Conservation (phyloP, 2,329 filamentous ascomycete genomes). For the Mycosphaerelloides madeirae region DNA sequence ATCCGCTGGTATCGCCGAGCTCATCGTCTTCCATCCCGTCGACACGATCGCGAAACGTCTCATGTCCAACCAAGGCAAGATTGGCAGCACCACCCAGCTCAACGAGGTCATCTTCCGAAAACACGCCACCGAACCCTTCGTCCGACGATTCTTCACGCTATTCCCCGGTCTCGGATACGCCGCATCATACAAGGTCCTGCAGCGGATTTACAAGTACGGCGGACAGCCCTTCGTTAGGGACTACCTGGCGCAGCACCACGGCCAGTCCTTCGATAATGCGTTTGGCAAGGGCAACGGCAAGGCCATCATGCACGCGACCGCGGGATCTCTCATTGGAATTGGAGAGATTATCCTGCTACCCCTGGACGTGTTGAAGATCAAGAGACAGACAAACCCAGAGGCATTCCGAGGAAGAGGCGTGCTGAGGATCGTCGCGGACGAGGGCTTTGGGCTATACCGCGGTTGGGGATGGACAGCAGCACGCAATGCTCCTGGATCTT, state of each 20-base stretch:
- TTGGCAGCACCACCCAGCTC: slow-evolving; percentile 59
- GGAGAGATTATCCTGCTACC: slow-evolving; percentile 94
- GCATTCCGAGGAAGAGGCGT: slow-evolving; percentile 93
- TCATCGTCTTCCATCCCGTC: slow-evolving; percentile 90
- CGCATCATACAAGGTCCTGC: slow-evolving; percentile 94
- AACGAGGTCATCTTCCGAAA: slow-evolving; percentile 94
- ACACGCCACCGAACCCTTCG: slow-evolving; percentile 65
- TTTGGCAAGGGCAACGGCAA: slow-evolving; percentile 98
- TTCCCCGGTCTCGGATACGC: slow-evolving; percentile 97
- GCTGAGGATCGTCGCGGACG: slow-evolving; percentile 82
- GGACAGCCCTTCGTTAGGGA: slow-evolving; percentile 94
- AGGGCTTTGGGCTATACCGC: slow-evolving; percentile 92
- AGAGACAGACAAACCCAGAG: slow-evolving; percentile 98
- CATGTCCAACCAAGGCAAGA: slow-evolving; percentile 93
- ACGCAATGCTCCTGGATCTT: slow-evolving; percentile 92
- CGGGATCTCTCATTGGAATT: slow-evolving; percentile 91
- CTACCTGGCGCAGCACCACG: slow-evolving; percentile 75
- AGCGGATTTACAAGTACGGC: slow-evolving; percentile 98
- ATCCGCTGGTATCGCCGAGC: slow-evolving; percentile 85
- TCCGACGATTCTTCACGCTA: slow-evolving; percentile 83
- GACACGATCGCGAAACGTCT: slow-evolving; percentile 98
- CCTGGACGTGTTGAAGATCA: slow-evolving; percentile 97
- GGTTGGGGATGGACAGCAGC: slow-evolving; percentile 98
- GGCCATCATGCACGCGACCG: slow-evolving; percentile 95
- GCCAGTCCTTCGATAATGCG: slow-evolving; percentile 74